Evolutionary conservation across 768 basidiomycete genomes (phyloP).

Genomic region (Trametes meyenii): DNA sequence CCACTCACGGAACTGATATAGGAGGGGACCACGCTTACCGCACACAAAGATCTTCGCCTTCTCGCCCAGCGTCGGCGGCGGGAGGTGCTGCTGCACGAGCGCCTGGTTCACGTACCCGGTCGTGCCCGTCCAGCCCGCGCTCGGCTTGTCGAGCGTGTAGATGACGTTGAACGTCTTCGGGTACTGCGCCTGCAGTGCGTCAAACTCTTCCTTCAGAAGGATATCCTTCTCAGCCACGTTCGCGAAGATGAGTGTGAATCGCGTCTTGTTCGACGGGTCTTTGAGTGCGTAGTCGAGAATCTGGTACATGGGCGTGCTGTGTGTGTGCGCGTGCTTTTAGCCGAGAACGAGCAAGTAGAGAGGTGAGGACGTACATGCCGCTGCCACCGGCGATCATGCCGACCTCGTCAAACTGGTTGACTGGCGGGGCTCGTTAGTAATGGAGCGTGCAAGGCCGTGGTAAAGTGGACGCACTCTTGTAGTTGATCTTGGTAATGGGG

Average conservation of each 20-base stretch:
- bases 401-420: conserved; percentile 82
- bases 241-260: conserved; percentile 90
- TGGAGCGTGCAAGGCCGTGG: neutral
- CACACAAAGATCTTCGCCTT: conserved; percentile 92
- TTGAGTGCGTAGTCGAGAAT: conserved; percentile 73
- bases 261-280: conserved; percentile 84
- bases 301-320: conserved; percentile 83
- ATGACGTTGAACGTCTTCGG: conserved; percentile 78
- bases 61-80: conserved; percentile 61
- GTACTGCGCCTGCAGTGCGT: conserved; percentile 66
- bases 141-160: conserved; percentile 83
- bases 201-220: conserved; percentile 78
- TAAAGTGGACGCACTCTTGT: conserved; percentile 61
- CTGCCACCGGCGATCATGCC: conserved; percentile 92
- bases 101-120: conserved; percentile 77
- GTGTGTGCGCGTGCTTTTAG: conserved; percentile 10
- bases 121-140: conserved; percentile 60
- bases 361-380: conserved; percentile 67
- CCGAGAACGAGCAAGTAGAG: neutral
- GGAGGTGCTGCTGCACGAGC: conserved; percentile 73
- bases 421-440: conserved; percentile 39
- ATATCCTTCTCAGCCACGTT: conserved; percentile 93
- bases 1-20: too few species aligned
- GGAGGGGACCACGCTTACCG: conserved; percentile 49
- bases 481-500: conserved; percentile 85